Conservation (phyloP, 2,329 filamentous ascomycete genomes). For the Penicillium hesseltinei region DNA sequence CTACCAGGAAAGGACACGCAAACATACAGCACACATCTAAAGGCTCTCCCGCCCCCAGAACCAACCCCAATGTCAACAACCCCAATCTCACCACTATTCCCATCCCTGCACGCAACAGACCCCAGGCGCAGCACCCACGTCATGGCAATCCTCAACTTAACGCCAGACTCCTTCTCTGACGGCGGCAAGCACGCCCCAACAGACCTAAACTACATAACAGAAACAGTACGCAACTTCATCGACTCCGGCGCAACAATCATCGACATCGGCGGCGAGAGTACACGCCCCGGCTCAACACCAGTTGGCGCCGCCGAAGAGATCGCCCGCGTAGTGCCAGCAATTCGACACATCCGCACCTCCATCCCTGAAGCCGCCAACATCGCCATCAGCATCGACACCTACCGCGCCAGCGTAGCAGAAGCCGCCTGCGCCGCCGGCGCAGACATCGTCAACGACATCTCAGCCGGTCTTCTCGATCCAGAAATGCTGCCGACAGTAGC, state of each 20-base stretch:
- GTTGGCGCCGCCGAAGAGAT: constrained; percentile 73
- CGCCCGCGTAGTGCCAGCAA: constrained; percentile 73
- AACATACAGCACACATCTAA: constrained; percentile 38
- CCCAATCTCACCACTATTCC: constrained; percentile 38
- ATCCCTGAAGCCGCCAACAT: constrained; percentile 61
- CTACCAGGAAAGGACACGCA: constrained; percentile 23
- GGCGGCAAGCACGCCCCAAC: constrained; percentile 63
- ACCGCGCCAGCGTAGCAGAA: constrained; percentile 77
- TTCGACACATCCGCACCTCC: constrained; percentile 65
- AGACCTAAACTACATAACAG: constrained; percentile 51
- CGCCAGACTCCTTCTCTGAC: constrained; percentile 95
- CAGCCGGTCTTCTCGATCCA: constrained; percentile 73
- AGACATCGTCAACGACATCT: constrained; percentile 93
- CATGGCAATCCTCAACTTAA: constrained; percentile 95
- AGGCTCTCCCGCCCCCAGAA: constrained; percentile 35
- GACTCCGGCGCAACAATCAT: constrained; percentile 74
- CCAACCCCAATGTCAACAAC: constrained; percentile 40
- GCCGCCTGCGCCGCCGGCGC: constrained; percentile 75
- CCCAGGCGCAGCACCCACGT: constrained; percentile 64
- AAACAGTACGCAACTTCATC: constrained; percentile 63
- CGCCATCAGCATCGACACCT: constrained; percentile 90
- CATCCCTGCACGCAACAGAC: constrained; percentile 59
- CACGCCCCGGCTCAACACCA: constrained; percentile 70
- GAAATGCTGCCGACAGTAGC: constrained; percentile 82
- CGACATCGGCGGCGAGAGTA: constrained; percentile 92